A percentile compares a stretch with the other conserved stretches of the same genome.
Evolutionary conservation across 2,329 filamentous ascomycete genomes (phyloP).

Genomic region (Cordyceps cicadae): DNA sequence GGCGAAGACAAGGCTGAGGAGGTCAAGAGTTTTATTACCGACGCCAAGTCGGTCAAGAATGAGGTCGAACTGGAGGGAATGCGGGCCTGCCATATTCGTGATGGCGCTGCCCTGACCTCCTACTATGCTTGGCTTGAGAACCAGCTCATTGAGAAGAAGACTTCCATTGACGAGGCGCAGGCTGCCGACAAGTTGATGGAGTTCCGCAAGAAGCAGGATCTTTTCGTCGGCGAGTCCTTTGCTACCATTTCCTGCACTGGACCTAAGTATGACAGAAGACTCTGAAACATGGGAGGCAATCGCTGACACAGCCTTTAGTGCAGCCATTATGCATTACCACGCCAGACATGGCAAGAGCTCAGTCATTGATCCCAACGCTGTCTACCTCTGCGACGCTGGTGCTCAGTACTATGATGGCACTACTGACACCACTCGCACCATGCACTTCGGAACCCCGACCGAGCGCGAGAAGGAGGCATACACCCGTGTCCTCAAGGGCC

Average conservation of each 20-base stretch:
- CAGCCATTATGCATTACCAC: constrained; percentile 92
- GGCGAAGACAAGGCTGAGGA: constrained; percentile 82
- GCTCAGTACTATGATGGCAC: constrained; percentile 96
- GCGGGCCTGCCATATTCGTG: constrained; percentile 86
- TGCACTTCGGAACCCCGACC: constrained; percentile 83
- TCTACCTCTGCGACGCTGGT: constrained; percentile 95
- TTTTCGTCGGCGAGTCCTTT: constrained; percentile 87
- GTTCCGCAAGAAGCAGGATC: constrained; percentile 56
- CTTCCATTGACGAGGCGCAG: constrained; percentile 73
- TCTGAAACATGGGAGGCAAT: neutral
- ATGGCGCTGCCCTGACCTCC: constrained; percentile 81
- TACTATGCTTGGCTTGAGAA: constrained; percentile 97
- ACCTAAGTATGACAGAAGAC: constrained; percentile 45
- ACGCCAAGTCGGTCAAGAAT: constrained; percentile 93
- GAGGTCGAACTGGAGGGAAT: constrained; percentile 83
- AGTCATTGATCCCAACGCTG: constrained; percentile 69
- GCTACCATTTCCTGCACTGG: constrained; percentile 94
- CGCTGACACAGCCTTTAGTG: constrained; percentile 43
- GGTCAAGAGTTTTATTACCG: constrained; percentile 74
- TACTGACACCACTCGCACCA: constrained; percentile 87
- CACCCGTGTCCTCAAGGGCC: constrained; percentile 88
- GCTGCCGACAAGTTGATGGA: constrained; percentile 87
- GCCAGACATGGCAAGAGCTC: constrained; percentile 77
- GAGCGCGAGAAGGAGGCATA: constrained; percentile 81
- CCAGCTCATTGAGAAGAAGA: constrained; percentile 66